phyloP scores from a whole-genome alignment of 2,329 filamentous ascomycete species.

The Fusarium nematophilum region DNA sequence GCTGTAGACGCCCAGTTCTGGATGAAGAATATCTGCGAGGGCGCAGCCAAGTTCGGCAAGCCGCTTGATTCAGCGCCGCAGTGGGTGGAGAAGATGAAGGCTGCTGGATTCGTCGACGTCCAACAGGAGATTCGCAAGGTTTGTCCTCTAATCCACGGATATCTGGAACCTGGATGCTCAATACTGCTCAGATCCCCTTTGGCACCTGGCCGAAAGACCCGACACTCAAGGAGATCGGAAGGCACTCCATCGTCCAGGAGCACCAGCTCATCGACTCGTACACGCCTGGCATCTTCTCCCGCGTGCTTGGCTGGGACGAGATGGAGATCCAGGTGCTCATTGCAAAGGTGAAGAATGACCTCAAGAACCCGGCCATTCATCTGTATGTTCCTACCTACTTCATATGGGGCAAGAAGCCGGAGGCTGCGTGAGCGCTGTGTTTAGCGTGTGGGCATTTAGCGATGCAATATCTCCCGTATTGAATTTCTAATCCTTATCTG shows the following conservation, averaged over 20 bases:
- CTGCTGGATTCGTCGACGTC: conserved; percentile 1
- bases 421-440: no score
- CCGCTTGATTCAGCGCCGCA: conserved; percentile 4
- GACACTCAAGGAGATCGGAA: conserved; percentile 10
- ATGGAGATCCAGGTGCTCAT: conserved; percentile 24
- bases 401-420: conserved; percentile 15
- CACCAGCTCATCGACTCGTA: conserved; percentile 12
- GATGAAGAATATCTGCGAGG: conserved; percentile 19
- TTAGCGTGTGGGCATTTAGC: no score
- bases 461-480: no score
- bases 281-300: conserved; percentile 12
- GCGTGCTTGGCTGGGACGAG: conserved; percentile 20
- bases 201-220: conserved; percentile 5
- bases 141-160: background rate
- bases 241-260: conserved; percentile 8
- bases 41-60: conserved; percentile 16
- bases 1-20: background rate
- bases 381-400: conserved; percentile 22
- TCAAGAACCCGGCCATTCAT: conserved; percentile 23
- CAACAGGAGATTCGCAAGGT: conserved; percentile 11
- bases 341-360: conserved; percentile 26
- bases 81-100: conserved; percentile 4
- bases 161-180: background rate
- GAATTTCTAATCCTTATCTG: no score
- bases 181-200: conserved; percentile 2